phyloP scores from a whole-genome alignment of 1,284 basidiomycete genomes.

The Cryptococcus sp. region DNA sequence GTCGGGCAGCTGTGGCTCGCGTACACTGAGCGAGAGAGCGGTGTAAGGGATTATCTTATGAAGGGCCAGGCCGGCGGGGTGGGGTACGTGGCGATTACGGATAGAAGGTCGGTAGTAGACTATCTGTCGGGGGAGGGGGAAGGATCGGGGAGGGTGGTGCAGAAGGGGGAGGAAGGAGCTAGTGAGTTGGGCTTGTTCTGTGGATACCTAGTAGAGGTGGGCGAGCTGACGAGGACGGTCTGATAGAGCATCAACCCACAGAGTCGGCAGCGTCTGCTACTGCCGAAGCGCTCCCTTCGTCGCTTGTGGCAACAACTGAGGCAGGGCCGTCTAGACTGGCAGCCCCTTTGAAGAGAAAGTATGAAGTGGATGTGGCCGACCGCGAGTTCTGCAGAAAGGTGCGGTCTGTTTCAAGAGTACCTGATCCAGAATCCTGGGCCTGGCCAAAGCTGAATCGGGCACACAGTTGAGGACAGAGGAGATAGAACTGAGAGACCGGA shows the following conservation, averaged over 20 bases:
- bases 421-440: neutral
- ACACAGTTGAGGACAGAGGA: slow-evolving; percentile 42
- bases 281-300: slow-evolving; percentile 30
- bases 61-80: slow-evolving; percentile 71
- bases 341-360: slow-evolving; percentile 61
- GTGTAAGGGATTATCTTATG: slow-evolving; percentile 80
- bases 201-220: neutral
- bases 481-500: slow-evolving; percentile 43
- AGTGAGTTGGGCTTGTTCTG: slow-evolving; percentile 51
- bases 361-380: slow-evolving; percentile 73
- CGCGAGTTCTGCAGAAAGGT: slow-evolving; percentile 72
- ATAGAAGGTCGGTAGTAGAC: slow-evolving; percentile 75
- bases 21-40: slow-evolving; percentile 68
- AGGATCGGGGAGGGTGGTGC: slow-evolving; percentile 57
- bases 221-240: neutral
- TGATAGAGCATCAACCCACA: slow-evolving; percentile 29
- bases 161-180: slow-evolving; percentile 54
- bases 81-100: slow-evolving; percentile 75
- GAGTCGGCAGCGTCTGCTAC: slow-evolving; percentile 19
- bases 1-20: slow-evolving; percentile 76
- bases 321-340: slow-evolving; percentile 55
- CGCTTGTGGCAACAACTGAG: slow-evolving; percentile 41
- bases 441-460: neutral
- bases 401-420: slow-evolving; percentile 1
- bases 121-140: slow-evolving; percentile 66